phyloP scores from a whole-genome alignment of 2,329 filamentous ascomycete species.

The Myotisia sp. region DNA sequence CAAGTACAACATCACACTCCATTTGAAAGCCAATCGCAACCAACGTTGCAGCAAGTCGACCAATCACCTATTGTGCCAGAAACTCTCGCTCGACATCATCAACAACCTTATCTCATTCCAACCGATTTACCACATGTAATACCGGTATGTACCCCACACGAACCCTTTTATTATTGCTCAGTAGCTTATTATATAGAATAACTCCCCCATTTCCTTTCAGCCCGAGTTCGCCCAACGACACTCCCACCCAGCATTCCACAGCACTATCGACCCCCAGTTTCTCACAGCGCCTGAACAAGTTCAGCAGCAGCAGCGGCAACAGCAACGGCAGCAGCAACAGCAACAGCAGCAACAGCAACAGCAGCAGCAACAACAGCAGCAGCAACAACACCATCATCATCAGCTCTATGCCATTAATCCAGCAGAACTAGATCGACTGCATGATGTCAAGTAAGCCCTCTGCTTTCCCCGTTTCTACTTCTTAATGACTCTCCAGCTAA shows the following conservation, averaged over 20 bases:
- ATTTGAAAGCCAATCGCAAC: not conserved
- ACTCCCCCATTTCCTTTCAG: slow-evolving; percentile 17
- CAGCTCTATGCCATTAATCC: slow-evolving; percentile 12
- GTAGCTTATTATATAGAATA: slow-evolving; percentile 1
- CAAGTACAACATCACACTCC: slow-evolving; percentile 3
- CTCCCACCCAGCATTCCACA: slow-evolving; percentile 17
- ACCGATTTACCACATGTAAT: slow-evolving; percentile 1
- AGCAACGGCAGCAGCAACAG: not conserved
- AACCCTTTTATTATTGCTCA: not conserved
- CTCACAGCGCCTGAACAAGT: slow-evolving; percentile 15
- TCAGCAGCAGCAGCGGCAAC: slow-evolving; percentile 1
- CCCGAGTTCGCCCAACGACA: slow-evolving; percentile 19
- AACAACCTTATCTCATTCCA: slow-evolving; percentile 1
- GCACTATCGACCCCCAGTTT: slow-evolving; percentile 29
- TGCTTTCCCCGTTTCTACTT: too few relatives aligned
- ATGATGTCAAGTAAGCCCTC: slow-evolving; percentile 6
- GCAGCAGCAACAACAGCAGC: not conserved
- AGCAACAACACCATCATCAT: too few relatives aligned
- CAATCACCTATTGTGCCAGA: not conserved
- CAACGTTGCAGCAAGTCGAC: not conserved
- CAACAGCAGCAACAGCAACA: slow-evolving; percentile 3
- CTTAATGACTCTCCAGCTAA: too few relatives aligned
- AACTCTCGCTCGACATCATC: slow-evolving; percentile 1
- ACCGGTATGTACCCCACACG: not conserved
- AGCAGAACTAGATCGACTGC: slow-evolving; percentile 9